Evolutionary conservation across 352 stramenopile species (phyloP), one percentile per base, ranked within the genome.

Genomic region (Phytophthora crassamura): DNA sequence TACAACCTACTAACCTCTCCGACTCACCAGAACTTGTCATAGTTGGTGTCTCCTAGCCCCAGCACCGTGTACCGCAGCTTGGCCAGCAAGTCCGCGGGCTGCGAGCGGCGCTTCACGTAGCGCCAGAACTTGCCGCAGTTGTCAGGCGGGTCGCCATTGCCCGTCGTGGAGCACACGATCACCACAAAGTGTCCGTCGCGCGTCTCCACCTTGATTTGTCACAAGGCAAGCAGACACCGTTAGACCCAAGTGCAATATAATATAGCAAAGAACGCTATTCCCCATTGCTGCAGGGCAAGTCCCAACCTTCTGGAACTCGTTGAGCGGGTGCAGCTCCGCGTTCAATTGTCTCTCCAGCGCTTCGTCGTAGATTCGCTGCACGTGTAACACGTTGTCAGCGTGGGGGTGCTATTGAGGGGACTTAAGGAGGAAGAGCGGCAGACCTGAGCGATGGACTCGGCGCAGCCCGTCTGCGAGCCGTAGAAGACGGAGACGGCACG

Each of bases 31-130:
- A 98, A 99, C 71, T 98, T 88, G 81, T 98, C 93, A 70, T 99
- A 99, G 78, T 99, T 99, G 39, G 95, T 98, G 74, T 99, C 97
- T 22, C 97, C 97, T 6, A 99, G 77, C 7, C 72, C 97, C 5
- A 99, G 82, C 22, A 98, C 91, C 20, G 84, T 86, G 75, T 89
- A 98, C 7, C 61, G 56, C 2, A 97, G 64, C 35, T 90, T 85
- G 46, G 66, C 50, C 30, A 98, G 84, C 43, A 93, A 66, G 41
- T 94, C 83, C 20, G 78, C 81, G 7, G 86, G 80, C 54, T 93
- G 86, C 50, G 80, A 91, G 45, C 93, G 82, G 22, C 89, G 88
- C 67, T 98, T 98, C 39, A 98, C 59, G 47, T 83, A 98, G 22
- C 96, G 89, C 75, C 96, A 95, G 68, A 98, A 98, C 47, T 94